phyloP scores from a whole-genome alignment of 2,329 filamentous ascomycete genomes.

The Botrytis porri region DNA sequence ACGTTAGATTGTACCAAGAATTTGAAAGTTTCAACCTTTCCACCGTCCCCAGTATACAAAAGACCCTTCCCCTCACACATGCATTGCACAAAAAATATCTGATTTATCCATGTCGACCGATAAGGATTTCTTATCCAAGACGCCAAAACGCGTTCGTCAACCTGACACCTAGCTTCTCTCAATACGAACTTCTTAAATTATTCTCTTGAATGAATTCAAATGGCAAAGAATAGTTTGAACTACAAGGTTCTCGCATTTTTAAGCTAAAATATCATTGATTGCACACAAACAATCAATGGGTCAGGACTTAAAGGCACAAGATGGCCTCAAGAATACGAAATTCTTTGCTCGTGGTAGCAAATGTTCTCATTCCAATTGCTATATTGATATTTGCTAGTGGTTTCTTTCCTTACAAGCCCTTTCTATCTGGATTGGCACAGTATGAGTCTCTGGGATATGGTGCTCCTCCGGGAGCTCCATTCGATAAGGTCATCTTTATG shows the following conservation, averaged over 20 bases:
- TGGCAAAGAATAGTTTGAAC: background rate
- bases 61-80: constrained; percentile 6
- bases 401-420: constrained; percentile 97
- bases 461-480: constrained; percentile 62
- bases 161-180: constrained; percentile 17
- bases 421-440: constrained; percentile 78
- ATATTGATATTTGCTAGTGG: constrained; percentile 78
- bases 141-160: constrained; percentile 18
- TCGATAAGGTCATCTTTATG: constrained; percentile 94
- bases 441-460: constrained; percentile 58
- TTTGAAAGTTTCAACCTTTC: background rate
- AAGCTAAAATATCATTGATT: constrained; percentile 1
- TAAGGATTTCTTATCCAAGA: constrained; percentile 24
- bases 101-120: constrained; percentile 9
- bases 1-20: background rate
- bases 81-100: constrained; percentile 4
- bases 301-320: constrained; percentile 16
- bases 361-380: constrained; percentile 72
- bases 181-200: constrained; percentile 4
- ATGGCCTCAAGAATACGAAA: constrained; percentile 32
- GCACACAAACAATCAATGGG: constrained; percentile 9
- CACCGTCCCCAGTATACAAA: background rate
- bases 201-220: background rate
- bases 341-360: constrained; percentile 59
- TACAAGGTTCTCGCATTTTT: background rate